These are phyloP conservation scores for Arthrinium puccinioides DNA, from an alignment of 2,329 filamentous ascomycete genomes.

Conservation along the genomic window DNA sequence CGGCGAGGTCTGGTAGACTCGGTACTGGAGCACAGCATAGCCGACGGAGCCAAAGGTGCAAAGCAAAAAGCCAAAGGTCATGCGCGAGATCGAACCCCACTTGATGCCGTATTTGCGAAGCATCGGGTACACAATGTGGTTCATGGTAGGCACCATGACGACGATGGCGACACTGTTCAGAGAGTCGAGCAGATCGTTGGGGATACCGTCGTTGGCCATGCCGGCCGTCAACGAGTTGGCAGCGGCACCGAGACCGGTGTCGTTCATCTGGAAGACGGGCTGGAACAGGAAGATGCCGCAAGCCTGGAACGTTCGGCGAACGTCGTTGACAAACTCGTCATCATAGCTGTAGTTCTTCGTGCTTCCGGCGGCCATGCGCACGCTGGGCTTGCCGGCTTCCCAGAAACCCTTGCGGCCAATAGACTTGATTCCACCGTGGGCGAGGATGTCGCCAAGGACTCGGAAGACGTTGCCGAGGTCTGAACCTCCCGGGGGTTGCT, in stretches of 20 bases:
- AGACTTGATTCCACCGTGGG: slow-evolving; percentile 27
- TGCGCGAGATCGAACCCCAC: slow-evolving; percentile 50
- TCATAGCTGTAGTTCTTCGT: slow-evolving; percentile 42
- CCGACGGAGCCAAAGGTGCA: slow-evolving; percentile 37
- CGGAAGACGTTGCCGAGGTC: slow-evolving; percentile 36
- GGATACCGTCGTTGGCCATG: slow-evolving; percentile 34
- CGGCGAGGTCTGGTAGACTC: slow-evolving; percentile 31
- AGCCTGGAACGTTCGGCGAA: slow-evolving; percentile 51
- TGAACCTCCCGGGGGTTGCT: slow-evolving; percentile 36
- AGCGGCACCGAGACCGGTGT: slow-evolving; percentile 38
- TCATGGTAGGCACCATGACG: slow-evolving; percentile 45
- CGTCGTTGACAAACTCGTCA: slow-evolving; percentile 60
- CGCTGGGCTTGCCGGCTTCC: slow-evolving; percentile 52
- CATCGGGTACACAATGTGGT: slow-evolving; percentile 46
- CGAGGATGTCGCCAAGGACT: slow-evolving; percentile 28
- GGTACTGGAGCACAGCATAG: slow-evolving; percentile 32
- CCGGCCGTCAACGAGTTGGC: slow-evolving; percentile 35
- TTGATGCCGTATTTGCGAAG: slow-evolving; percentile 42
- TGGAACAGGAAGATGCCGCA: slow-evolving; percentile 53
- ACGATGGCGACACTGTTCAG: slow-evolving; percentile 54
- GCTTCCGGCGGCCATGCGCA: slow-evolving; percentile 34
- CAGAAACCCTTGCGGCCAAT: slow-evolving; percentile 43
- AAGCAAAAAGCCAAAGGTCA: slow-evolving; percentile 49
- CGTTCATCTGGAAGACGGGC: slow-evolving; percentile 36
- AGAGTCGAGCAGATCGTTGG: slow-evolving; percentile 55